These are phyloP conservation scores for Cercospora beticola DNA, from an alignment of 2,329 filamentous ascomycete species.

Conservation along the genomic window DNA sequence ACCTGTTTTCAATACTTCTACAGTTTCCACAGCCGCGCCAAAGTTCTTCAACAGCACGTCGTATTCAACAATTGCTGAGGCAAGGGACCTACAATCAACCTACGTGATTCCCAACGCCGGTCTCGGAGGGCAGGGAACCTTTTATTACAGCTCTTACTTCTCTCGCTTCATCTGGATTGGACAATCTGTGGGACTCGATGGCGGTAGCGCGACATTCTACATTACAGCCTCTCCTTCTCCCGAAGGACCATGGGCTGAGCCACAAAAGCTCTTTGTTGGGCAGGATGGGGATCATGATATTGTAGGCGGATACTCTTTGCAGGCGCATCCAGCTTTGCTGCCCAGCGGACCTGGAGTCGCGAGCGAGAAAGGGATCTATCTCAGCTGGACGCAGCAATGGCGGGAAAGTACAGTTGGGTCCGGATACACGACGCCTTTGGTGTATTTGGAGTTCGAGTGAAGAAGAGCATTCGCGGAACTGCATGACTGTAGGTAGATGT, in stretches of 20 bases:
- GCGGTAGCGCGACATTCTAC: slow-evolving; percentile 29
- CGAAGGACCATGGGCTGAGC: slow-evolving; percentile 36
- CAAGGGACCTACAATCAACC: background rate
- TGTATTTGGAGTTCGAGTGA: slow-evolving; percentile 27
- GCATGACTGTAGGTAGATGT: background rate
- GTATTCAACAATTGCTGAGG: background rate
- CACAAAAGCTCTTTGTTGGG: slow-evolving; percentile 24
- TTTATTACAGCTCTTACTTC: slow-evolving; percentile 33
- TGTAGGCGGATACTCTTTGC: slow-evolving; percentile 22
- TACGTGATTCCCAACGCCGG: slow-evolving; percentile 30
- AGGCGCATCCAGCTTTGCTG: slow-evolving; percentile 27
- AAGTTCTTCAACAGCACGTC: background rate
- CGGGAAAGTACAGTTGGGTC: slow-evolving; percentile 7
- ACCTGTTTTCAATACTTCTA: slow-evolving; percentile 20
- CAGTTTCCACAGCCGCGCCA: background rate
- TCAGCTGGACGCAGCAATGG: slow-evolving; percentile 28
- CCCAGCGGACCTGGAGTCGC: slow-evolving; percentile 15
- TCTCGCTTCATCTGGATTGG: slow-evolving; percentile 37
- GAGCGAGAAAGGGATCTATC: slow-evolving; percentile 22
- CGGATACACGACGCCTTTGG: slow-evolving; percentile 25
- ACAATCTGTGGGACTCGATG: slow-evolving; percentile 15
- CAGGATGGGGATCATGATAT: slow-evolving; percentile 22
- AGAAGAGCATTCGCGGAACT: background rate
- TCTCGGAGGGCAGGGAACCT: slow-evolving; percentile 34
- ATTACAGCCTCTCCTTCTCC: slow-evolving; percentile 34